Evolutionary conservation across 345 rosid genomes (phyloP), one percentile per base, ranked within the genome.

Genomic region (Hirschfeldia incana): DNA sequence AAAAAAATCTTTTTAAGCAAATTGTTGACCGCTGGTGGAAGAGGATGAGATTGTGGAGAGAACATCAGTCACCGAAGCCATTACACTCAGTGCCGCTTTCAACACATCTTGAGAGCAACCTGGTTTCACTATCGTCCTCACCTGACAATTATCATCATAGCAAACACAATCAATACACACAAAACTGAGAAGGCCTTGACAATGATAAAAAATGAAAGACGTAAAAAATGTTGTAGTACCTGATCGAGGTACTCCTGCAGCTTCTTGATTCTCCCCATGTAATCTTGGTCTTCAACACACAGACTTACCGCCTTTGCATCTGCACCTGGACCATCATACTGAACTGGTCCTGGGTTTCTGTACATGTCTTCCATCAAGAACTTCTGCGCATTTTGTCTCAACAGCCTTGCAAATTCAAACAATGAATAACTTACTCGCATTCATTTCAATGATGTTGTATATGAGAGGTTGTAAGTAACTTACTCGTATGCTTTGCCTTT

Each of bases 311-410:
- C 88, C 86, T 87, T 95, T 44, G 94, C 85, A 83, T 95, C 99
- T 37, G 92, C 88, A 59, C 99, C 99, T 49, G 97, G 98, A 65
- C 98, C 99, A 69, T 93, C 97, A 46, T 85, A 95, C 78, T 95
- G 99, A 75, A 95, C 85, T 0, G 97, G 98, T 67, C 97, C 98
- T 10, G 99, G 98, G 84, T 95, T 95, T 83, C 99, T 90, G 86
- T 95, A 95, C 58, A 89, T 57, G 30, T 93, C 99, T 49, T 95
- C 98, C 89, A 86, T 70, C 87, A 90, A 83, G 84, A 93, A 93
- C 34, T 75, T 91, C 29, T 80, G 66, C 10, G 96, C 94, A 62
- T 90, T 91, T 53, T 85, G 89, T 72, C 92, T 89, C 88, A 93
- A 84, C 65, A 93, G 83, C 76, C 99, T 95, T 95, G 88, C 78